A percentile compares a stretch with the other conserved stretches of the same genome.
Evolutionary conservation across 495 filamentous ascomycete species (phyloP).

Genomic region (Clavariopsis aquatica): DNA sequence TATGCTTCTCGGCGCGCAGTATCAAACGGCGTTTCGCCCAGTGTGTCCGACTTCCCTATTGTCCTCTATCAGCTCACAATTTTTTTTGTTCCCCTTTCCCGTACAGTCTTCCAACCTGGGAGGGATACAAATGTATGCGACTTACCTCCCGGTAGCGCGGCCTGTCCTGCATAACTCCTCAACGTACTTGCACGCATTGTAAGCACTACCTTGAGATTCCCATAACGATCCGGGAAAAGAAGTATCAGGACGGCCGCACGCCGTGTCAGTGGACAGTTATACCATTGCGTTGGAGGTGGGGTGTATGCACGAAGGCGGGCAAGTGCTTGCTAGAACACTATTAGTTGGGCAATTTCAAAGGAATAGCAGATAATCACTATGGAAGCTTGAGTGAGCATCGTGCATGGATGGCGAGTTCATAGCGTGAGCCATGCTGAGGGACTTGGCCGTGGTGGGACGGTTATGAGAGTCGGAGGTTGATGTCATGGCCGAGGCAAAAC

Average conservation of each 20-base stretch:
- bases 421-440: slow-evolving; percentile 3
- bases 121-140: background rate
- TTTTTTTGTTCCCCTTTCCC: no score
- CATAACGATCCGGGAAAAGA: slow-evolving; percentile 75
- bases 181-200: slow-evolving; percentile 80
- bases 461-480: slow-evolving; percentile 18
- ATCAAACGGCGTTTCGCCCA: slow-evolving; percentile 59
- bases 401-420: background rate
- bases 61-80: background rate
- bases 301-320: slow-evolving; percentile 70
- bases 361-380: slow-evolving; percentile 8
- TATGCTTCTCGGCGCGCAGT: slow-evolving; percentile 85
- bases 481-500: slow-evolving; percentile 22
- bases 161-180: slow-evolving; percentile 73
- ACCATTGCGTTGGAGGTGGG: slow-evolving; percentile 61
- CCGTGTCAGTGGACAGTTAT: slow-evolving; percentile 66
- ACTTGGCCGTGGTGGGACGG: background rate
- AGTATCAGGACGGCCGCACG: slow-evolving; percentile 83
- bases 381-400: slow-evolving; percentile 33
- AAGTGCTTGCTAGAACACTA: slow-evolving; percentile 55
- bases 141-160: slow-evolving; percentile 81
- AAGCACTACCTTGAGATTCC: slow-evolving; percentile 78
- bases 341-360: background rate
- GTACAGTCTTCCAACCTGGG: no score
- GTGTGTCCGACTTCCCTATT: slow-evolving; percentile 54